Evolutionary conservation across 306 rosid species (phyloP).

Genomic region (Gillenia trifoliata): DNA sequence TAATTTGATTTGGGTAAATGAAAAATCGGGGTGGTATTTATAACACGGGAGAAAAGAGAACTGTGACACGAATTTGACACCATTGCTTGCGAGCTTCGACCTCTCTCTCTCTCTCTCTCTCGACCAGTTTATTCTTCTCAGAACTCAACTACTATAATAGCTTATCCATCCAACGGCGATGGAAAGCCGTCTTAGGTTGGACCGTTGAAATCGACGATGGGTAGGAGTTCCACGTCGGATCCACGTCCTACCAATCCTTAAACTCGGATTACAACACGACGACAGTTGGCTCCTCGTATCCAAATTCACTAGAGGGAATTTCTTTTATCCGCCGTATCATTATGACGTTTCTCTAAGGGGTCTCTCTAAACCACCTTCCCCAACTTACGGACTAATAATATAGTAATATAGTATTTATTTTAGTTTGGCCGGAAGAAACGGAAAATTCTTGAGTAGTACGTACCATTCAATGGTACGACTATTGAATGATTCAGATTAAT

Average conservation of each 20-base stretch:
- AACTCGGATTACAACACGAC: neutral
- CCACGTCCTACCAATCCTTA: conserved; percentile 33
- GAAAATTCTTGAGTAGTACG: no score
- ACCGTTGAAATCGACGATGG: conserved; percentile 13
- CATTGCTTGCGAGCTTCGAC: conserved; percentile 36
- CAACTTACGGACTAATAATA: no score
- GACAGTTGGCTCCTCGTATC: no score
- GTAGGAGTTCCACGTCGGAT: conserved; percentile 42
- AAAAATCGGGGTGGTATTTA: conserved; percentile 43
- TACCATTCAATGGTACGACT: no score
- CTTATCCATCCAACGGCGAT: conserved; percentile 13
- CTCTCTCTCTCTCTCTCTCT: neutral
- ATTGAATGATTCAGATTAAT: no score
- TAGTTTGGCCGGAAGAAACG: no score
- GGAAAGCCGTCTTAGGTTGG: neutral
- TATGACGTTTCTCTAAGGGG: no score
- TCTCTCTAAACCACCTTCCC: no score
- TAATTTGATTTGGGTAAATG: conserved; percentile 8
- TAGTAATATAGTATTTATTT: no score
- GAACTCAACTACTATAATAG: neutral
- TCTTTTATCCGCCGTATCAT: no score
- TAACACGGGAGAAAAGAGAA: conserved; percentile 29
- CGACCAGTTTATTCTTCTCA: neutral
- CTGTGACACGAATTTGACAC: conserved; percentile 26
- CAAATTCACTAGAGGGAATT: no score